Evolutionary conservation across 2,329 filamentous ascomycete species (phyloP).

Genomic region (Corinectria fuckeliana): DNA sequence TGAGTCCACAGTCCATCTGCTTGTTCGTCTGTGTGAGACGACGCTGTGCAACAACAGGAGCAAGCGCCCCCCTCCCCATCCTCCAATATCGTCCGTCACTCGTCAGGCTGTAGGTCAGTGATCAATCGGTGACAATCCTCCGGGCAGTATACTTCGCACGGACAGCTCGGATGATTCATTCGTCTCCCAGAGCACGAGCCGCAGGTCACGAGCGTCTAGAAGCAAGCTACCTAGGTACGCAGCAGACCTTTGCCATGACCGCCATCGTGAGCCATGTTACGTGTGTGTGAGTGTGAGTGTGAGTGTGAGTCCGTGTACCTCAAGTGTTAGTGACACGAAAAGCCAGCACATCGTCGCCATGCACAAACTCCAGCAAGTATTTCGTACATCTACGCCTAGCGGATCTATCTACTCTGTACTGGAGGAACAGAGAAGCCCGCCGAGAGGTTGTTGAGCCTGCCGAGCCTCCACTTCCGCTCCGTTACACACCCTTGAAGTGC

Average conservation of each 20-base stretch:
- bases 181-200: not conserved
- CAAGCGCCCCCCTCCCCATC: not conserved
- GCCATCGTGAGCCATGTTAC: not conserved
- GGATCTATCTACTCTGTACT: no score
- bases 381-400: no score
- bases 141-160: not conserved
- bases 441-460: not conserved
- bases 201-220: not conserved
- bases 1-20: conserved; percentile 10
- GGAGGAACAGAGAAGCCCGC: not conserved
- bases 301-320: conserved; percentile 6
- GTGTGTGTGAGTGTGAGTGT: no score
- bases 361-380: conserved; percentile 1
- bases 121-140: not conserved
- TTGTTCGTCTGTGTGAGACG: conserved; percentile 20
- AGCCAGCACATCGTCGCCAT: conserved; percentile 10
- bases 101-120: not conserved
- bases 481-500: not conserved
- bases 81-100: conserved; percentile 6
- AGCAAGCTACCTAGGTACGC: not conserved
- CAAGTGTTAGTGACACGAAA: conserved; percentile 1
- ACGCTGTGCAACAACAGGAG: conserved; percentile 13
- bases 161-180: not conserved
- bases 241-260: not conserved
- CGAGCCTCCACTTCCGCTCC: not conserved